These are phyloP conservation scores for Micromonas commoda DNA, from an alignment of 139 green algal species.

Conservation along the genomic window DNA sequence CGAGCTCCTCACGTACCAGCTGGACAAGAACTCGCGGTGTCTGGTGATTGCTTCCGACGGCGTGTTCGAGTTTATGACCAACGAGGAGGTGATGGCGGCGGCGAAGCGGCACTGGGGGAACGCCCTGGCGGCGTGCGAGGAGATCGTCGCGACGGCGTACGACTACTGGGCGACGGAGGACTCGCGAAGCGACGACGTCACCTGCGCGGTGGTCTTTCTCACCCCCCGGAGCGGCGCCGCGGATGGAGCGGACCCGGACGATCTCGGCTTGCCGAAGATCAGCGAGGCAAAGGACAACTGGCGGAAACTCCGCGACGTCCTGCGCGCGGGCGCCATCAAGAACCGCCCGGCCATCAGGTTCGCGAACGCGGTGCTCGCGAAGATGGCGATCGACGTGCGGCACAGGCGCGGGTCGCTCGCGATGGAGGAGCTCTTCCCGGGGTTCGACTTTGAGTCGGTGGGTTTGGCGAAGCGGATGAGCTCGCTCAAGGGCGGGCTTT, in stretches of 20 bases:
- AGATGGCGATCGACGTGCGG: background rate
- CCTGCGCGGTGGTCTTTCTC: conserved; percentile 54
- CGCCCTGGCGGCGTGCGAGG: conserved; percentile 60
- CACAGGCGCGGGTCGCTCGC: background rate
- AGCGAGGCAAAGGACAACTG: no score
- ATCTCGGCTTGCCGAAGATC: no score
- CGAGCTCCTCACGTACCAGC: conserved; percentile 60
- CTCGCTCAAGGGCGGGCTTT: no score
- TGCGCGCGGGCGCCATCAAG: background rate
- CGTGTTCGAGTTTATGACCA: conserved; percentile 91
- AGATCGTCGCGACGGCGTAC: conserved; percentile 72
- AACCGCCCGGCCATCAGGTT: background rate
- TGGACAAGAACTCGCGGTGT: conserved; percentile 58
- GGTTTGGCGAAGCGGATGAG: no score
- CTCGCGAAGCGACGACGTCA: conserved; percentile 92
- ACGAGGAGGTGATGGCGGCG: conserved; percentile 81
- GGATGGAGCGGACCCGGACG: no score
- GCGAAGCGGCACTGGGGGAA: conserved; percentile 48
- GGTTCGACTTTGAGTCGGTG: background rate
- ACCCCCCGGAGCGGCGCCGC: background rate
- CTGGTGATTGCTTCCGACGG: conserved; percentile 86
- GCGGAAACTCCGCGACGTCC: no score
- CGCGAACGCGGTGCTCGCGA: background rate
- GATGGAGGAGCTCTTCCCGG: background rate
- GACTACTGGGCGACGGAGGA: conserved; percentile 82